A percentile compares a stretch with the other conserved stretches of the same genome.
These are phyloP conservation scores for Pythium chondricola DNA, from an alignment of 352 stramenopile species.

Conservation along the genomic window DNA sequence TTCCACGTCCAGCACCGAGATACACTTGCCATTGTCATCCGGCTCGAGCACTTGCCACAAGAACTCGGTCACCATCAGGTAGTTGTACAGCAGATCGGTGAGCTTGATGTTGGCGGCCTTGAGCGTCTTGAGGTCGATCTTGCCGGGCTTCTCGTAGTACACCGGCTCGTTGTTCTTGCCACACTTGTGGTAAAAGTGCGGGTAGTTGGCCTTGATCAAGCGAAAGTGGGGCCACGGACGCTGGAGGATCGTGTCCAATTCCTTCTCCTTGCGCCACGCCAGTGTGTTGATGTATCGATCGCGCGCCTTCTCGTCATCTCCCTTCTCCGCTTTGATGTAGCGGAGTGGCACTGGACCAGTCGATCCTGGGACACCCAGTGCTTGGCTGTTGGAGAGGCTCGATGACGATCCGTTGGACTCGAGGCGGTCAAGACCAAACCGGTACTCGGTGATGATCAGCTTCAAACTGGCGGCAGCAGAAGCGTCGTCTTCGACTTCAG, in stretches of 20 bases:
- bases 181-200: slow-evolving; percentile 87
- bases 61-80: slow-evolving; percentile 82
- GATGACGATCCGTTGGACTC: slow-evolving; percentile 1
- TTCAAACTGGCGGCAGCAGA: slow-evolving; percentile 44
- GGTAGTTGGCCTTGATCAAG: slow-evolving; percentile 89
- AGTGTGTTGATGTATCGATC: slow-evolving; percentile 68
- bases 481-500: slow-evolving; percentile 10
- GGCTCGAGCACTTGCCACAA: slow-evolving; percentile 80
- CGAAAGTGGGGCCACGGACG: slow-evolving; percentile 63
- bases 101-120: slow-evolving; percentile 68
- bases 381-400: slow-evolving; percentile 1
- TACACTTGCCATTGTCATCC: slow-evolving; percentile 83
- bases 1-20: slow-evolving; percentile 79
- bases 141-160: slow-evolving; percentile 85
- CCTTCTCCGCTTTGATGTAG: slow-evolving; percentile 76
- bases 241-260: slow-evolving; percentile 73
- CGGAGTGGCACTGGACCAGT: slow-evolving; percentile 34
- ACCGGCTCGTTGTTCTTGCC: slow-evolving; percentile 73
- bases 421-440: slow-evolving; percentile 25
- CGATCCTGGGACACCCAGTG: slow-evolving; percentile 3
- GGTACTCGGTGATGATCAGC: slow-evolving; percentile 71
- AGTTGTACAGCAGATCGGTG: slow-evolving; percentile 82
- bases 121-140: slow-evolving; percentile 84
- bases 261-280: slow-evolving; percentile 74
- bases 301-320: slow-evolving; percentile 52